Percentiles rank a stretch among this genome's conserved stretches.
phyloP scores from a whole-genome alignment of 2,329 filamentous ascomycete species.

The Achaetomium macrosporum region DNA sequence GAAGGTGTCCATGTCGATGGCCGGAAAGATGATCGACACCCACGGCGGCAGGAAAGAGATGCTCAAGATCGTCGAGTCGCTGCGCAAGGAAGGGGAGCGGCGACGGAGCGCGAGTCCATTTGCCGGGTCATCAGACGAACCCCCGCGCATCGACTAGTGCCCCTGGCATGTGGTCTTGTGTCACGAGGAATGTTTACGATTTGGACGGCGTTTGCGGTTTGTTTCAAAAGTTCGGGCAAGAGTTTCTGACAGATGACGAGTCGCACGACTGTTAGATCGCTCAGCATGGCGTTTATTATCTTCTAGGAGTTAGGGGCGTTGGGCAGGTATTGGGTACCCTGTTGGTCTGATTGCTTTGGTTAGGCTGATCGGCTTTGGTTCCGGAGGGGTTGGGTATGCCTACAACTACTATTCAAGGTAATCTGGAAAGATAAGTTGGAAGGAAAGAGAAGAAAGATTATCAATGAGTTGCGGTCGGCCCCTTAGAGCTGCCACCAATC shows the following conservation, averaged over 20 bases:
- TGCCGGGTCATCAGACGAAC: constrained; percentile 28
- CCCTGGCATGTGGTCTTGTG: neutral
- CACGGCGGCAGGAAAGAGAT: constrained; percentile 80
- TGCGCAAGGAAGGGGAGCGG: constrained; percentile 81
- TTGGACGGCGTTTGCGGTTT: constrained; percentile 1
- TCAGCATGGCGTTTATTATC: constrained; percentile 2
- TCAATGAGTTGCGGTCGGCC: too few relatives aligned
- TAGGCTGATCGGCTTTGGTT: neutral
- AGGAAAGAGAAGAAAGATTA: too few relatives aligned
- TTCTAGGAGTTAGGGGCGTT: constrained; percentile 2
- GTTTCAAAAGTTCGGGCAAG: neutral
- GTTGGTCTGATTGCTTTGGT: neutral
- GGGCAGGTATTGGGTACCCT: neutral
- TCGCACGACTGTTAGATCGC: neutral
- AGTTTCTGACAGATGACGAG: neutral
- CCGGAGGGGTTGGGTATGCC: too few relatives aligned
- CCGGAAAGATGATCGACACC: constrained; percentile 76
- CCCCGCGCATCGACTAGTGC: constrained; percentile 40
- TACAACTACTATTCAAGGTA: too few relatives aligned
- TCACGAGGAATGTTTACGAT: neutral
- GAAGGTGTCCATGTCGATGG: constrained; percentile 93
- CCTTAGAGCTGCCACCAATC: too few relatives aligned
- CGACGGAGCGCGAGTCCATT: constrained; percentile 45
- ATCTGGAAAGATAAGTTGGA: too few relatives aligned
- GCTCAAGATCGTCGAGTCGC: constrained; percentile 77